These are phyloP conservation scores for Isoetes engelmannii DNA, from an alignment of 83 land plant genomes.

Conservation along the genomic window DNA sequence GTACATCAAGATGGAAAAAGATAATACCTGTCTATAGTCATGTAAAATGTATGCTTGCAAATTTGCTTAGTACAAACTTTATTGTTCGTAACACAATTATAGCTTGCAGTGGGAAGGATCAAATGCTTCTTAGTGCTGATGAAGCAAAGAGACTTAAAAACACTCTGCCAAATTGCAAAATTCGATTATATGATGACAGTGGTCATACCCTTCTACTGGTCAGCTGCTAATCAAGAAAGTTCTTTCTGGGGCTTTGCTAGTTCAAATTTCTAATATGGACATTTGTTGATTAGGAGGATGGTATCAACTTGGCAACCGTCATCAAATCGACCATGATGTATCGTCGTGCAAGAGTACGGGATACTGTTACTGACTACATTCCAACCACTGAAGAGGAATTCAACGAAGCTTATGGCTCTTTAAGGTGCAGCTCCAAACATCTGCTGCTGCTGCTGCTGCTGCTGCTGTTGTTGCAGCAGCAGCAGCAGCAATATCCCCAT, in stretches of 20 bases:
- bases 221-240: slow-evolving; percentile 11
- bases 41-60: too few species aligned
- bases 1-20: too few species aligned
- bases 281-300: slow-evolving; percentile 52
- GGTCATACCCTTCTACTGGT: slow-evolving; percentile 92
- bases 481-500: too few species aligned
- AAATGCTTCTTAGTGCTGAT: slow-evolving; percentile 59
- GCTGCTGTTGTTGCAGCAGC: too few species aligned
- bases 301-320: slow-evolving; percentile 50
- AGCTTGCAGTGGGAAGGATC: slow-evolving; percentile 20
- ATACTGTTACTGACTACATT: slow-evolving; percentile 55
- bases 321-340: slow-evolving; percentile 58
- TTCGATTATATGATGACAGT: slow-evolving; percentile 66
- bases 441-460: too few species aligned
- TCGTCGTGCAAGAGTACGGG: slow-evolving; percentile 56
- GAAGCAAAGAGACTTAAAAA: slow-evolving; percentile 59
- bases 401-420: slow-evolving; percentile 30
- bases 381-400: slow-evolving; percentile 56
- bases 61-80: too few species aligned
- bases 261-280: not conserved
- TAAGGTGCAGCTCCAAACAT: not conserved
- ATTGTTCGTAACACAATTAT: too few species aligned
- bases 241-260: too few species aligned
- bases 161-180: slow-evolving; percentile 47
- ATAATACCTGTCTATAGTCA: too few species aligned